phyloP scores from a whole-genome alignment of 139 green algal genomes.

The Ettlia oleoabundans region DNA sequence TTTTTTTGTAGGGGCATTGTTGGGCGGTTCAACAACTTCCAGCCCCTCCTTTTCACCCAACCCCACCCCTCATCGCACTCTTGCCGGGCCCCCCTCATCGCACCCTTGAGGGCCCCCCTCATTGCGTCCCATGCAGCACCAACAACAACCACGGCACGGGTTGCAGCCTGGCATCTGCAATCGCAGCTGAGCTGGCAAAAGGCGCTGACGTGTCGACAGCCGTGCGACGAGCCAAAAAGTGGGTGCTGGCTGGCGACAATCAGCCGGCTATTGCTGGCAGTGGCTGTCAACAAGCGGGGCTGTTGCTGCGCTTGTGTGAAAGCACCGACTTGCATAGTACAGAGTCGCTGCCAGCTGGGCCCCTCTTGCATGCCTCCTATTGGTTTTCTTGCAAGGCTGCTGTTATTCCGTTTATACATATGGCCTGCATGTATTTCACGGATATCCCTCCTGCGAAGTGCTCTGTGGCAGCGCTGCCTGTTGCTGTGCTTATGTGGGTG shows the following conservation, averaged over 20 bases:
- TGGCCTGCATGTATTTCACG: too few species aligned
- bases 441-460: too few species aligned
- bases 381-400: too few species aligned
- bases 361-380: too few species aligned
- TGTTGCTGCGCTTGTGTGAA: too few species aligned
- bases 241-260: not conserved
- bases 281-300: too few species aligned
- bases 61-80: not conserved
- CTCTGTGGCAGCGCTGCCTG: too few species aligned
- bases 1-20: not conserved
- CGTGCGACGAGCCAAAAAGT: slow-evolving; percentile 63
- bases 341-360: too few species aligned
- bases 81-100: not conserved
- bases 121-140: slow-evolving; percentile 44
- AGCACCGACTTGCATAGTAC: too few species aligned
- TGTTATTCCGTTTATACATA: too few species aligned
- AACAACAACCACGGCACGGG: slow-evolving; percentile 94
- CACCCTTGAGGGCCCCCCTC: not conserved
- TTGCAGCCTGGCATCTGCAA: slow-evolving; percentile 89
- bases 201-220: slow-evolving; percentile 64
- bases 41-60: not conserved
- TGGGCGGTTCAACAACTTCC: not conserved
- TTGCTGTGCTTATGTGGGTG: too few species aligned
- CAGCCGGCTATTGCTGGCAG: too few species aligned
- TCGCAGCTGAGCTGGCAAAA: slow-evolving; percentile 89